Base-by-base conservation (phyloP, 2,329 filamentous ascomycete species). In the Calonectria pauciramosa region DNA sequence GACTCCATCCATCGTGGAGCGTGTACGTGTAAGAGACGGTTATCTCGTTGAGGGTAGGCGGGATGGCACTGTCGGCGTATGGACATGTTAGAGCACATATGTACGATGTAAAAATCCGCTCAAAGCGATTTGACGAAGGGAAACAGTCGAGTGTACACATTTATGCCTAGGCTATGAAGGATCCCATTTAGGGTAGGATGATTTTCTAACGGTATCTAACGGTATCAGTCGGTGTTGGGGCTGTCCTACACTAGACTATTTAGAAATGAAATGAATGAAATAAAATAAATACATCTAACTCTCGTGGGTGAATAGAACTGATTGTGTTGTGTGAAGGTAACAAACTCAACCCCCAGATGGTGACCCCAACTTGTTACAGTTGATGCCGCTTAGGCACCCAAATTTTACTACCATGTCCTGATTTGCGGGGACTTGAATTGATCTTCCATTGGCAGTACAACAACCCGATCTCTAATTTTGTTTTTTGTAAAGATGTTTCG, bases 31-130 rank as follows among this genome's bases (percentile, higher is more conserved):
- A 82, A 95, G 95, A 86, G 97, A 99, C 81, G 97, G 97, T 0
- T 99, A 98, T 86, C 88, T 99, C 83, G 91, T 98, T 2, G 97
- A 99, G 85, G 97, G 97, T 47, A 91, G 97, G 77, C 93, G 91
- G 80, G 95, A 98, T 83, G 97, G 97, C 70, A 91, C 94, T 69
- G 93, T 99, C 36, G 97, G 96, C 49, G 94, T 98, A 66, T 99
- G 97, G 97, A 94, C 93, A 71, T 96, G 94, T 81, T 91, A 85
- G 76, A 76, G 65, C 71, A 75, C 69, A 77, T 76, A 73, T 75
- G 75, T 76, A 80, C 75, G 63, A 77, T 82, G 76, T 81, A 80
- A 81, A 75, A 72, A 79, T 76, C 75, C 77, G 70, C 75, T 75
- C 75, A 73, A 76, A 77, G 70, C 75, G 67, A 75, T 76, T 72